Base-by-base conservation (phyloP, 768 basidiomycete genomes). In the Termitomyces heimii region DNA sequence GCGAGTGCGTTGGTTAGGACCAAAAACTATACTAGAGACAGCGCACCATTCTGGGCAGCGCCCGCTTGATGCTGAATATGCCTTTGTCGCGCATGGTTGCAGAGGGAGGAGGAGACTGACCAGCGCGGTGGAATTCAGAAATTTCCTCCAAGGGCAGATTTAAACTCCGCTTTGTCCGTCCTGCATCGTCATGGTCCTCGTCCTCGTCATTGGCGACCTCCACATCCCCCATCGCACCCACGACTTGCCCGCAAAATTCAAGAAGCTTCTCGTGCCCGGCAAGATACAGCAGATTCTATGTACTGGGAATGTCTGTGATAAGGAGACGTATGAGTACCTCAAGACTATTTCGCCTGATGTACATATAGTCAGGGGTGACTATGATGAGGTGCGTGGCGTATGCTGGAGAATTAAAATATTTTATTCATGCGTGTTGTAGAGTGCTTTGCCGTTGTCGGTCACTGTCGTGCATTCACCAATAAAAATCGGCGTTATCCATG, bases 231-330 rank as follows among this genome's bases (percentile, higher is more conserved):
- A 92, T 69, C 77, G 92, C 44, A 78, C 76, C 9, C 92, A 97
- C 69, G 97, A 97, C 67, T 82, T 99, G 9, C 95, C 97, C 0
- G 77, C 85, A 14, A 98, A 98, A 74, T 99, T 99, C 76, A 95
- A 96, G 77, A 97, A 98, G 67, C 86, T 98, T 1, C 79, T 99
- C 53, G 87, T 92, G 5, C 91, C 91, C 20, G 97, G 97, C 22
- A 99, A 99, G 72, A 98, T 99, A 45, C 92, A 95, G 60, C 96
- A 98, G 71, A 97, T 98, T 58, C 78, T 98, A 26, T 97, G 94
- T 70, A 98, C 96, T 0, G 97, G 97, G 47, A 98, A 98, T 69
- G 88, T 98, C 24, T 95, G 93, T 71, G 97, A 99, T 75, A 87
- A 88, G 66, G 96, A 98, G 73, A 98, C 97, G 7, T 94, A 90